Evolutionary conservation across 1,139 yeast species (phyloP).

Genomic region (Geotrichum restrictum): DNA sequence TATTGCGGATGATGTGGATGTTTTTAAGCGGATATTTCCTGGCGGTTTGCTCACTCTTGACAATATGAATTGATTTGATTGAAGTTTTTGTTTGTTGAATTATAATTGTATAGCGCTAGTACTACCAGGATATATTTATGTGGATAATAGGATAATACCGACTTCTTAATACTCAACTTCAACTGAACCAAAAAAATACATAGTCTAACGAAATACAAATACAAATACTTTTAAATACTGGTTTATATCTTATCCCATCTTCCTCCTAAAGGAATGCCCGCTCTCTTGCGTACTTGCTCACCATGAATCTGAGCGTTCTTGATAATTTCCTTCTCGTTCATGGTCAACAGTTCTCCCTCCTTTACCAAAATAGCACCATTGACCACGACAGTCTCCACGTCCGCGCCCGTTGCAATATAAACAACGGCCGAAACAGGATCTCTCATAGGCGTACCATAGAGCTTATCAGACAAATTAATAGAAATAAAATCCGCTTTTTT

Average conservation of each 20-base stretch:
- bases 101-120: too few relatives aligned
- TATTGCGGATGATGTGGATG: slow-evolving; percentile 18
- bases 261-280: slow-evolving; percentile 19
- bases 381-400: slow-evolving; percentile 29
- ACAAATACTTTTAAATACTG: too few relatives aligned
- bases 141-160: too few relatives aligned
- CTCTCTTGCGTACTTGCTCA: slow-evolving; percentile 23
- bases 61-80: slow-evolving; percentile 12
- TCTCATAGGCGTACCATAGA: slow-evolving; percentile 24
- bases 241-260: slow-evolving; percentile 20
- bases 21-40: slow-evolving; percentile 16
- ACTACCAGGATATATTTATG: too few relatives aligned
- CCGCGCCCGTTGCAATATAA: slow-evolving; percentile 31
- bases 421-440: slow-evolving; percentile 31
- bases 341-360: slow-evolving; percentile 26
- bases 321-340: slow-evolving; percentile 31
- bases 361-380: slow-evolving; percentile 29
- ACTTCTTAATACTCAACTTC: too few relatives aligned
- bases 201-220: too few relatives aligned
- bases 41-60: slow-evolving; percentile 19
- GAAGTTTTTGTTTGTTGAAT: too few relatives aligned
- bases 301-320: slow-evolving; percentile 27
- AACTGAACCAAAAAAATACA: too few relatives aligned
- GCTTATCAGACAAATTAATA: slow-evolving; percentile 27
- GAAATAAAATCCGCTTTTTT: slow-evolving; percentile 33